These are phyloP conservation scores for Phytomonas francai DNA, from an alignment of 208 protist species.

Conservation along the genomic window DNA sequence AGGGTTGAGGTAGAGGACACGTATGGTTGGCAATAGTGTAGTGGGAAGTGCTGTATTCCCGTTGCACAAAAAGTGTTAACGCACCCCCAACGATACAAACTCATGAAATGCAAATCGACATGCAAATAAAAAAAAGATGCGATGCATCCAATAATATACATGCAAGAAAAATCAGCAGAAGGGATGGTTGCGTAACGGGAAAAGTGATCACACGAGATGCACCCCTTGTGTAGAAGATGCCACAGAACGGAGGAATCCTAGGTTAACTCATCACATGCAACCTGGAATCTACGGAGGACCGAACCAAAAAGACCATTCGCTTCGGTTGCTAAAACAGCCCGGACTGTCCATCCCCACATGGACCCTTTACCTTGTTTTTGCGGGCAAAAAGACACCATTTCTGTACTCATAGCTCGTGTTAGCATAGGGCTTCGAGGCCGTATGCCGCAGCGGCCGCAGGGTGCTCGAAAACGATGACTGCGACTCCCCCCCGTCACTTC, in stretches of 20 bases:
- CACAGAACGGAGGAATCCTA: neutral
- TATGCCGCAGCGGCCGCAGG: neutral
- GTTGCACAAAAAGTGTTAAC: neutral
- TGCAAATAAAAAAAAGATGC: neutral
- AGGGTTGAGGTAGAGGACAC: neutral
- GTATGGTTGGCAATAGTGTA: neutral
- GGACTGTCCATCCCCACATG: neutral
- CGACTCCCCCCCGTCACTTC: neutral
- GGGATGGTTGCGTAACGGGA: neutral
- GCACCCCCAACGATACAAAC: neutral
- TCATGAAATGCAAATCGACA: neutral
- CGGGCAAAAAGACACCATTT: slow-evolving; percentile 22
- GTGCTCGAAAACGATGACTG: neutral
- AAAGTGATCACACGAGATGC: slow-evolving; percentile 5
- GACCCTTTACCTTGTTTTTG: neutral
- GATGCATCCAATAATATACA: neutral
- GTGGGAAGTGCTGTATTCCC: neutral
- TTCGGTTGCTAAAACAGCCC: neutral
- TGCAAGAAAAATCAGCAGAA: neutral
- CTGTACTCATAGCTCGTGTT: slow-evolving; percentile 58
- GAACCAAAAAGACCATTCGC: neutral
- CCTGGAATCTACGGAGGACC: neutral
- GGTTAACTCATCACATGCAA: neutral
- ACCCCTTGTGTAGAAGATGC: neutral
- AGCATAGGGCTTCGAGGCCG: slow-evolving; percentile 28